These are phyloP conservation scores for Tulasnella sp. DNA, from an alignment of 768 basidiomycete genomes.

Conservation along the genomic window DNA sequence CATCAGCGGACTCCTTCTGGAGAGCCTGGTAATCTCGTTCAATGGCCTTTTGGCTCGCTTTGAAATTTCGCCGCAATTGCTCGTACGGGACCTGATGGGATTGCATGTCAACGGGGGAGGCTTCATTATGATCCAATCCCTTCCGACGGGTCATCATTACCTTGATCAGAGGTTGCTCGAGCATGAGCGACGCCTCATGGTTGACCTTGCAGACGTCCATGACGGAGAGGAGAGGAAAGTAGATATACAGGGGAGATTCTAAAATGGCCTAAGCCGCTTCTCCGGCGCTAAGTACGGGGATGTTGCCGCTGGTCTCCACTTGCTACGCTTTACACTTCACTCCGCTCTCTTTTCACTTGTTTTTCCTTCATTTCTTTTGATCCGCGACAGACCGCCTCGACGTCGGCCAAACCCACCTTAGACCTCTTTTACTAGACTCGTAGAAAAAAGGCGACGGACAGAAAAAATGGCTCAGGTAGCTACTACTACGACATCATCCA, in stretches of 20 bases:
- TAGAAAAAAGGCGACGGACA: not conserved
- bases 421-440: not conserved
- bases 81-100: constrained; percentile 78
- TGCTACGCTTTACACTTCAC: constrained; percentile 10
- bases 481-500: constrained; percentile 7
- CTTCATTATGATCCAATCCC: constrained; percentile 12
- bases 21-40: constrained; percentile 75
- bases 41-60: constrained; percentile 76
- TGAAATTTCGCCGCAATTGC: constrained; percentile 86
- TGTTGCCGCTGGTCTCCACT: constrained; percentile 1
- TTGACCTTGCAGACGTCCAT: constrained; percentile 55
- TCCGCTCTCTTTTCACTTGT: constrained; percentile 15
- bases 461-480: constrained; percentile 31
- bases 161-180: constrained; percentile 81
- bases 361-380: not conserved
- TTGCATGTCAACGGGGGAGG: not conserved
- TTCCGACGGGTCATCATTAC: constrained; percentile 48
- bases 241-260: not conserved
- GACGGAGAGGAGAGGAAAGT: not conserved
- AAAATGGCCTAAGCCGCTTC: constrained; percentile 3
- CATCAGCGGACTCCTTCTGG: constrained; percentile 60
- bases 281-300: constrained; percentile 1
- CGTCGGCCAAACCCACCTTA: not conserved
- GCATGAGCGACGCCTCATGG: constrained; percentile 72
- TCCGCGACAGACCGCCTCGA: not conserved